phyloP scores from a whole-genome alignment of 2,329 filamentous ascomycete species.

The Aspergillus novofumigatus region DNA sequence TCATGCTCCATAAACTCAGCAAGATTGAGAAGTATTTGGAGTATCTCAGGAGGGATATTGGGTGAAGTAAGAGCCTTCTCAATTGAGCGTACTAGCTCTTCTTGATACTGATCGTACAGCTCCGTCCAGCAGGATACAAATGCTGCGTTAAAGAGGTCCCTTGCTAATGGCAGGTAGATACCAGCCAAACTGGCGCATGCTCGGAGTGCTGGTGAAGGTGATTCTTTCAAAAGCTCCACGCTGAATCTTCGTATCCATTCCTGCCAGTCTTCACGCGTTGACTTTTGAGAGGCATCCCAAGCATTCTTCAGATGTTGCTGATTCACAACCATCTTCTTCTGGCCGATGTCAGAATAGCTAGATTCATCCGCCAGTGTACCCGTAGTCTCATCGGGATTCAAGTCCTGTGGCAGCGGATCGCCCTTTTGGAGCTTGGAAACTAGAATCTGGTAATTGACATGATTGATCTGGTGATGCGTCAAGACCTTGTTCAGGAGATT shows the following conservation, averaged over 20 bases:
- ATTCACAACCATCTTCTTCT: constrained; percentile 95
- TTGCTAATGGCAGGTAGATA: constrained; percentile 84
- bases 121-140: constrained; percentile 99
- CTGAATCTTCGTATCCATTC: constrained; percentile 98
- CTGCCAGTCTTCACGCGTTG: constrained; percentile 97
- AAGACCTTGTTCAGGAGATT: constrained; percentile 87
- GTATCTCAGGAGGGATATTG: constrained; percentile 90
- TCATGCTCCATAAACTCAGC: constrained; percentile 99
- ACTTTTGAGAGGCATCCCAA: constrained; percentile 96
- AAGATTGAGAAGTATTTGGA: constrained; percentile 89
- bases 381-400: constrained; percentile 81
- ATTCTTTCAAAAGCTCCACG: constrained; percentile 89
- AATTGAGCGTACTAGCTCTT: constrained; percentile 92
- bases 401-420: constrained; percentile 88
- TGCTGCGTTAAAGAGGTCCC: constrained; percentile 95
- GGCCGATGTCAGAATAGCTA: constrained; percentile 75
- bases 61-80: constrained; percentile 93
- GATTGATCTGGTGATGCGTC: constrained; percentile 72
- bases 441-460: constrained; percentile 87
- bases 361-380: constrained; percentile 74
- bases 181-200: constrained; percentile 90
- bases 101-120: constrained; percentile 92
- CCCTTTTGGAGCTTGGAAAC: constrained; percentile 91
- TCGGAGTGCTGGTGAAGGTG: constrained; percentile 88
- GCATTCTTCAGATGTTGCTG: constrained; percentile 94